Conservation (phyloP, 2,329 filamentous ascomycete species). For the Trichophyton verrucosum region DNA sequence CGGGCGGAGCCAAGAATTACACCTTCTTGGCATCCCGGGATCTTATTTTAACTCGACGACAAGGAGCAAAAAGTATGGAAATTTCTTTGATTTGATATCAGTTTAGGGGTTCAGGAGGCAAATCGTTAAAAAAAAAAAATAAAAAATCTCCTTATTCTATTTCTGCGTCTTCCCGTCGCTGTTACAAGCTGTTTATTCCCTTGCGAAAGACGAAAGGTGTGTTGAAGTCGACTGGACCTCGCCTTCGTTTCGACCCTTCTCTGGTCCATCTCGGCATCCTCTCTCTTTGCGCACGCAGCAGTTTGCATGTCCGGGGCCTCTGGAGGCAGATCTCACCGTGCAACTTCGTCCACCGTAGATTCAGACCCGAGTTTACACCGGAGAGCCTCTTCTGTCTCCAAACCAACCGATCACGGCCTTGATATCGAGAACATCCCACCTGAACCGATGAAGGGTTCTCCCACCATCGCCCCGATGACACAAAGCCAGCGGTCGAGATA, state of each 20-base stretch:
- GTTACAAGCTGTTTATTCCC: no score
- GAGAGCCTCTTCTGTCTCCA: conserved; percentile 31
- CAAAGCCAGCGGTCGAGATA: conserved; percentile 49
- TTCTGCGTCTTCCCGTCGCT: background rate
- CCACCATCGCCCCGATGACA: conserved; percentile 42
- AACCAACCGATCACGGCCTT: conserved; percentile 12
- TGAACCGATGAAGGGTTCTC: conserved; percentile 20
- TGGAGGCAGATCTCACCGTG: conserved; percentile 38
- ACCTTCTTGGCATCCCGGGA: background rate
- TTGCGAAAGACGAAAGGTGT: background rate
- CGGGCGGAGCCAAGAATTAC: background rate
- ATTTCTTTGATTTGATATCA: background rate
- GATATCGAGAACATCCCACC: conserved; percentile 4
- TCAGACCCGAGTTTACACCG: conserved; percentile 36
- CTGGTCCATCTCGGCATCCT: background rate
- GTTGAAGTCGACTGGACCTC: conserved; percentile 8
- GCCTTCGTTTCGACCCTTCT: conserved; percentile 15
- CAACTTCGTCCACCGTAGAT: conserved; percentile 43
- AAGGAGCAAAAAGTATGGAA: background rate
- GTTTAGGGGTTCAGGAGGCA: background rate
- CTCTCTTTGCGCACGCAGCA: conserved; percentile 4
- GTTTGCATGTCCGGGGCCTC: conserved; percentile 45
- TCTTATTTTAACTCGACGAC: background rate
- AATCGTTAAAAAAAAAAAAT: background rate
- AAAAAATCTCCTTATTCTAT: background rate